Evolutionary conservation across 345 rosid species (phyloP).

Genomic region (Pistacia vera): DNA sequence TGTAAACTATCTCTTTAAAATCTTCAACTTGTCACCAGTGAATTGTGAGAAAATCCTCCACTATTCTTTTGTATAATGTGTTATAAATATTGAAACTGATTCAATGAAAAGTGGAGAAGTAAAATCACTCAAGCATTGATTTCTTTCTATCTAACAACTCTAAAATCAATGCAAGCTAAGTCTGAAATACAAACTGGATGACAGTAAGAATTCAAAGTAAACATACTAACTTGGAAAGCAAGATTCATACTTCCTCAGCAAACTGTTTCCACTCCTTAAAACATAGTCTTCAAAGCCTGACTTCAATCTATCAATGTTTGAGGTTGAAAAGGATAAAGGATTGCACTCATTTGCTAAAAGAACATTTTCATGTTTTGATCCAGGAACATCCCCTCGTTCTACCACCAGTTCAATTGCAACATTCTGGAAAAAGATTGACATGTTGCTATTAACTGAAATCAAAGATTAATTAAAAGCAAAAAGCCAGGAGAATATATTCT

Average conservation of each 20-base stretch:
- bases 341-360: slow-evolving; percentile 54
- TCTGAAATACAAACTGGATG: slow-evolving; percentile 11
- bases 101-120: too few relatives aligned
- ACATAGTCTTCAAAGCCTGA: slow-evolving; percentile 83
- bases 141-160: neutral
- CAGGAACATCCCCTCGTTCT: slow-evolving; percentile 44
- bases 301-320: slow-evolving; percentile 64
- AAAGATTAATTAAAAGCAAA: slow-evolving; percentile 8
- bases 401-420: slow-evolving; percentile 68
- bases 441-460: neutral
- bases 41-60: too few relatives aligned
- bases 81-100: too few relatives aligned
- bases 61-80: too few relatives aligned
- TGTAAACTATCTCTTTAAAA: too few relatives aligned
- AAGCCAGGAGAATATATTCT: slow-evolving; percentile 6
- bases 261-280: slow-evolving; percentile 54
- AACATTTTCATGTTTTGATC: slow-evolving; percentile 44
- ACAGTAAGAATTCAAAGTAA: neutral
- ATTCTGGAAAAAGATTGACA: slow-evolving; percentile 42
- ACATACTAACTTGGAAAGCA: slow-evolving; percentile 59
- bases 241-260: slow-evolving; percentile 41
- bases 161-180: slow-evolving; percentile 8
- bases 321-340: slow-evolving; percentile 42
- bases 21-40: too few relatives aligned
- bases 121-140: too few relatives aligned